Evolutionary conservation across 2,329 filamentous ascomycete genomes (phyloP).

Genomic region (Sporothrix dimorphospora): DNA sequence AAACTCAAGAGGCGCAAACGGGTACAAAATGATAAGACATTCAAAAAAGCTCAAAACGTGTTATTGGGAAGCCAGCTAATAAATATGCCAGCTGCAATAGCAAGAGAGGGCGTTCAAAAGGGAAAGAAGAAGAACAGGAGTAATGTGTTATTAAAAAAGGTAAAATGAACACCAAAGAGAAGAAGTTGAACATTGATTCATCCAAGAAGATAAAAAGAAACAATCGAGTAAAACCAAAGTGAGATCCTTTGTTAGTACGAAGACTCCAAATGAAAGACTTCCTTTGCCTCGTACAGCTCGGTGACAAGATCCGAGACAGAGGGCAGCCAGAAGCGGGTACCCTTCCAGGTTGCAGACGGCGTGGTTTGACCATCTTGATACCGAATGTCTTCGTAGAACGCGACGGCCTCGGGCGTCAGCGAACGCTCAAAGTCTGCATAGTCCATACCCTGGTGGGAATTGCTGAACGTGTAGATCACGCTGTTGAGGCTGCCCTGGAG

Average conservation of each 20-base stretch:
- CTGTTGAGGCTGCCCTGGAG: constrained; percentile 30
- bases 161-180: background rate
- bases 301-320: background rate
- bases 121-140: too few species aligned
- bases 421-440: background rate
- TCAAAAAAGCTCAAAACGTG: too few species aligned
- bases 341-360: constrained; percentile 22
- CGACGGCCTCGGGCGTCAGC: background rate
- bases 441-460: constrained; percentile 13
- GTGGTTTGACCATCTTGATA: background rate
- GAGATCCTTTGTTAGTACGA: too few species aligned
- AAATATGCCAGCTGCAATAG: background rate
- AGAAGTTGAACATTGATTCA: too few species aligned
- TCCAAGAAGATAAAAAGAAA: background rate
- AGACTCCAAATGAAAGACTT: background rate
- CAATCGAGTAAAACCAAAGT: background rate
- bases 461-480: constrained; percentile 24
- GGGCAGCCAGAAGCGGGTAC: background rate
- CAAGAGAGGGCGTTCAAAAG: background rate
- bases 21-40: too few species aligned
- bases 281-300: background rate
- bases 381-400: constrained; percentile 20
- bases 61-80: too few species aligned
- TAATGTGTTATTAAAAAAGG: background rate
- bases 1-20: too few species aligned